A percentile compares a stretch with the other conserved stretches of the same genome.
These are phyloP conservation scores for Arctium lappa DNA, from an alignment of 129 eudicot species.

Conservation along the genomic window DNA sequence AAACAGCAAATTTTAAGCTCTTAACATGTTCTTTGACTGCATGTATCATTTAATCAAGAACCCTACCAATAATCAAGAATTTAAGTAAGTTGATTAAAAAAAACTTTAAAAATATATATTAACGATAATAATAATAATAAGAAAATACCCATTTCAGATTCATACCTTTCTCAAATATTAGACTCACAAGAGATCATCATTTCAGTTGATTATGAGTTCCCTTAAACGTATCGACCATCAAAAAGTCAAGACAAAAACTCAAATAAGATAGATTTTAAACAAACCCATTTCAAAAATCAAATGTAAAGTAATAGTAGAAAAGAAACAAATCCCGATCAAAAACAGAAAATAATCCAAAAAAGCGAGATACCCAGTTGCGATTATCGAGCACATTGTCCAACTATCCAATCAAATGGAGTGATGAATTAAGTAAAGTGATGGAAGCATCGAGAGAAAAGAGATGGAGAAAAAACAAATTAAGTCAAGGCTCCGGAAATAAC, in stretches of 20 bases:
- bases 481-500: neutral
- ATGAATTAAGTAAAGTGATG: slow-evolving; percentile 1
- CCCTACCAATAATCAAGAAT: no score
- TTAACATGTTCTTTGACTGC: neutral
- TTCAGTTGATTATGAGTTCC: neutral
- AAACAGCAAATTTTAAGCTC: neutral
- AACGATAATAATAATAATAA: neutral
- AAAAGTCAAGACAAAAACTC: neutral
- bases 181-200: neutral
- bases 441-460: neutral
- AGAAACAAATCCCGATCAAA: neutral
- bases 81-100: no score
- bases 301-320: neutral
- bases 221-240: neutral
- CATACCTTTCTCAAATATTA: neutral
- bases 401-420: neutral
- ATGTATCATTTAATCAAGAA: no score
- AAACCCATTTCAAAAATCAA: slow-evolving; percentile 8
- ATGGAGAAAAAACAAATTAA: neutral
- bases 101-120: neutral
- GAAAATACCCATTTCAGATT: neutral
- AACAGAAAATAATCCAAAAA: neutral
- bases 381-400: slow-evolving; percentile 18
- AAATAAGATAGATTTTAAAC: neutral
- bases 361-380: slow-evolving; percentile 19